Evolutionary conservation across 768 basidiomycete genomes (phyloP), one percentile per base, ranked within the genome.

Genomic region (Boletus barrowsii): DNA sequence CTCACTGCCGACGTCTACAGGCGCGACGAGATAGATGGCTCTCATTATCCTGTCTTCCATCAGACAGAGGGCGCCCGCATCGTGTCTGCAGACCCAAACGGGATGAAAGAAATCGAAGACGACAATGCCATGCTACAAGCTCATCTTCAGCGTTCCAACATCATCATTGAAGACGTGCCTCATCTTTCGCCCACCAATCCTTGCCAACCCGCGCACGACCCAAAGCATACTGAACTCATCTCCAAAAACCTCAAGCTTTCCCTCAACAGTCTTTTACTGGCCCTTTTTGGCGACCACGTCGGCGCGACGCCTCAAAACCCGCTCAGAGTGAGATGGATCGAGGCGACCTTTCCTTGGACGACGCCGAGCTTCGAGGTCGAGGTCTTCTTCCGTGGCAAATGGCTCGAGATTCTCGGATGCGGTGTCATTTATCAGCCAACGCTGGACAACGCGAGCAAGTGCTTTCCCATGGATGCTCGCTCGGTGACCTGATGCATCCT

Each of bases 341-440:
- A 98, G 67, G 93, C 96, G 3, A 92, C 90, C 65, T 98, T 99
- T 73, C 97, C 97, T 2, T 99, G 96, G 79, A 99, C 97, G 51
- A 89, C 86, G 55, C 97, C 97, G 10, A 97, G 94, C 68, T 99
- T 91, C 67, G 96, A 99, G 67, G 95, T 99, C 40, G 97, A 99
- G 68, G 94, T 98, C 5, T 88, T 95, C 72, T 98, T 90, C 75
- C 83, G 87, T 53, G 97, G 93, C 1, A 89, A 95, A 70, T 99
- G 97, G 97, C 76, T 99, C 22, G 97, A 98, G 71, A 91, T 99
- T 51, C 77, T 98, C 7, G 97, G 97, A 0, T 94, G 83, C 55
- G 97, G 97, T 2, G 93, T 99, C 22, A 84, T 98, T 37, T 79
- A 83, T 56, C 94, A 98, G 68, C 84, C 87, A 26, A 97, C 95